Conservation (phyloP, 257 asterid species). For the Fraxinus excelsior region DNA sequence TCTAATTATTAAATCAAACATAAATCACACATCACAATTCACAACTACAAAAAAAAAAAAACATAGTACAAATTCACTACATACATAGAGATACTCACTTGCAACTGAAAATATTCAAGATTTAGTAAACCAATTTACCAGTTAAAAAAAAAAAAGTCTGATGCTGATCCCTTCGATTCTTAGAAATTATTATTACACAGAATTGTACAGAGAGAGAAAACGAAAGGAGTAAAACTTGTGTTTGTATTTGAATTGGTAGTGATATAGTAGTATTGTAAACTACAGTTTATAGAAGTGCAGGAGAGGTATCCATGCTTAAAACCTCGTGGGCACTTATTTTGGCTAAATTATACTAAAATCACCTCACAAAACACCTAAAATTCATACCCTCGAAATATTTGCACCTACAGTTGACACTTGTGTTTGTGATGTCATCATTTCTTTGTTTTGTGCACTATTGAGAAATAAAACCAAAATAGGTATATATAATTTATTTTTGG, state of each 20-base stretch:
- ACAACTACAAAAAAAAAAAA: background rate
- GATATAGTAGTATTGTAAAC: background rate
- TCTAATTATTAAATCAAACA: background rate
- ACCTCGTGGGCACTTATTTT: background rate
- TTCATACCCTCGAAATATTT: background rate
- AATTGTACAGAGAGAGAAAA: constrained; percentile 4
- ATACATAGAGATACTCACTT: background rate
- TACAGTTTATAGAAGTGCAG: constrained; percentile 3
- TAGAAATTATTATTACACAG: background rate
- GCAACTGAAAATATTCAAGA: constrained; percentile 5
- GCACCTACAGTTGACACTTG: background rate
- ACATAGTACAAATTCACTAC: background rate
- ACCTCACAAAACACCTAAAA: constrained; percentile 11
- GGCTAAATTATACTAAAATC: constrained; percentile 17
- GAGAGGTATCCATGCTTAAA: background rate
- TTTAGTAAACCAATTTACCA: constrained; percentile 21
- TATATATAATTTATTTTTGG: too few relatives aligned
- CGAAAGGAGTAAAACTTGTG: constrained; percentile 12
- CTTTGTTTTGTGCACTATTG: too few relatives aligned
- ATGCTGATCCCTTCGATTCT: constrained; percentile 29
- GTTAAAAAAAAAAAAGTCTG: background rate
- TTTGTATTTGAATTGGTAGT: background rate
- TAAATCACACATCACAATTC: background rate
- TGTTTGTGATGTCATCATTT: constrained; percentile 10
- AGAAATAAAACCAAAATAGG: too few relatives aligned